A percentile compares a stretch with the other conserved stretches of the same genome.
Conservation (phyloP, 2,329 filamentous ascomycete species). For the Alternaria consortialis region DNA sequence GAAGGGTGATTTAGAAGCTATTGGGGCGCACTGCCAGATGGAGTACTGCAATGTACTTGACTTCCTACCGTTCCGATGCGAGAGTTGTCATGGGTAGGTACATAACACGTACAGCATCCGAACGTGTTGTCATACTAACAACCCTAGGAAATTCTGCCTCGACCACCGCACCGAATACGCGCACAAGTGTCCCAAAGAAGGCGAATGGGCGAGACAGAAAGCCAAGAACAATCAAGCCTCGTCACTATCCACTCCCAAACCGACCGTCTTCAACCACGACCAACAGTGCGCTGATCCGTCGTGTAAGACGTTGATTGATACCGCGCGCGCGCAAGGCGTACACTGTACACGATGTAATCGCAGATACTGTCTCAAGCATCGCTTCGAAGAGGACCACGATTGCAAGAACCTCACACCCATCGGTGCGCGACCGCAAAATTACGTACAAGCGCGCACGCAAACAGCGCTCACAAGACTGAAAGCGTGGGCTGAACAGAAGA, state of each 20-base stretch:
- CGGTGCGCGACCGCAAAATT: conserved; percentile 59
- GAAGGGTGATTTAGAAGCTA: conserved; percentile 78
- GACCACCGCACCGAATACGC: conserved; percentile 89
- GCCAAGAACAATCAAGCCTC: conserved; percentile 49
- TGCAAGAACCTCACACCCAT: conserved; percentile 73
- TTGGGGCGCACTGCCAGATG: conserved; percentile 91
- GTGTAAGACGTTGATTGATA: conserved; percentile 78
- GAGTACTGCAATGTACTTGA: conserved; percentile 93
- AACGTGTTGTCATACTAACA: conserved; percentile 14
- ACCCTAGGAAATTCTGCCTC: conserved; percentile 79
- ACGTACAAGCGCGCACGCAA: conserved; percentile 67
- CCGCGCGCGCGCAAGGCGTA: conserved; percentile 71
- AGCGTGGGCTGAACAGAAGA: conserved; percentile 81
- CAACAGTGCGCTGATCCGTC: conserved; percentile 72
- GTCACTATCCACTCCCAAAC: conserved; percentile 54
- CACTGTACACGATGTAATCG: conserved; percentile 77
- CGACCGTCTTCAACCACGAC: conserved; percentile 67
- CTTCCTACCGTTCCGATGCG: conserved; percentile 93
- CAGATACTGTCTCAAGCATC: conserved; percentile 80
- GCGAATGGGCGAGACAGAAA: conserved; percentile 64
- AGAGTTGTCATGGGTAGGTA: conserved; percentile 74
- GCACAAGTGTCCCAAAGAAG: conserved; percentile 72
- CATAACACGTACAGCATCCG: not conserved
- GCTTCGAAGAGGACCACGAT: conserved; percentile 81
- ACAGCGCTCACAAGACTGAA: conserved; percentile 80